Conservation (phyloP, 768 basidiomycete species). For the Boletus huronensis region DNA sequence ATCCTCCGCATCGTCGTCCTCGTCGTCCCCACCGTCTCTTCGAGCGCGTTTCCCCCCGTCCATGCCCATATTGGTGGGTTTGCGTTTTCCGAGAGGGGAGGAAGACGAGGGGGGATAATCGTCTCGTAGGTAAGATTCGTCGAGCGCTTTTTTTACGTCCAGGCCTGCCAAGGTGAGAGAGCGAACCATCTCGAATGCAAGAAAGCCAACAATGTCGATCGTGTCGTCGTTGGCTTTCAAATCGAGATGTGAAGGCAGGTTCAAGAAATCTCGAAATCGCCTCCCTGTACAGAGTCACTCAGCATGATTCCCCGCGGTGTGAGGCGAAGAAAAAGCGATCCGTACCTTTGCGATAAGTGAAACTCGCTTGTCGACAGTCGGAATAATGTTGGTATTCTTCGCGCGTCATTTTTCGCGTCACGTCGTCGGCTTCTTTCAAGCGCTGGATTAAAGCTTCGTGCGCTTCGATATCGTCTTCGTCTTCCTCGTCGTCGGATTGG, state of each 20-base stretch:
- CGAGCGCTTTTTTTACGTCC: constrained; percentile 74
- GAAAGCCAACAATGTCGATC: constrained; percentile 93
- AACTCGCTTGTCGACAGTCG: constrained; percentile 93
- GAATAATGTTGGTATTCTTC: constrained; percentile 98
- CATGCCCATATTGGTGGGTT: constrained; percentile 47
- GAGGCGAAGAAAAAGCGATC: not conserved
- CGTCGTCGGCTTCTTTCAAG: constrained; percentile 92
- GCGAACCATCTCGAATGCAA: constrained; percentile 96
- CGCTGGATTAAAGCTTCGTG: constrained; percentile 91
- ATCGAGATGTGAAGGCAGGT: constrained; percentile 82
- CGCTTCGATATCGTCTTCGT: constrained; percentile 94
- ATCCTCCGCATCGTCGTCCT: constrained; percentile 57
- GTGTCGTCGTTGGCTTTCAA: constrained; percentile 92
- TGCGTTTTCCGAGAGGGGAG: constrained; percentile 70
- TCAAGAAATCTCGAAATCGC: constrained; percentile 92
- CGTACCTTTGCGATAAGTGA: constrained; percentile 92
- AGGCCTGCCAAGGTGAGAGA: constrained; percentile 87
- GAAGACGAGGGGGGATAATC: constrained; percentile 45
- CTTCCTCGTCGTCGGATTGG: constrained; percentile 92
- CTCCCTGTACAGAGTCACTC: constrained; percentile 54
- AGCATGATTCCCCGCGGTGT: not conserved
- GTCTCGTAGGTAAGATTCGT: constrained; percentile 65
- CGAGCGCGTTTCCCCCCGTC: constrained; percentile 45
- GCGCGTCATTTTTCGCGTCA: constrained; percentile 91
- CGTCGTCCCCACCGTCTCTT: constrained; percentile 48